Percentiles rank a stretch among this genome's conserved stretches.
Evolutionary conservation across 2,329 filamentous ascomycete genomes (phyloP).

Genomic region (Pseudogymnoascus sp.): DNA sequence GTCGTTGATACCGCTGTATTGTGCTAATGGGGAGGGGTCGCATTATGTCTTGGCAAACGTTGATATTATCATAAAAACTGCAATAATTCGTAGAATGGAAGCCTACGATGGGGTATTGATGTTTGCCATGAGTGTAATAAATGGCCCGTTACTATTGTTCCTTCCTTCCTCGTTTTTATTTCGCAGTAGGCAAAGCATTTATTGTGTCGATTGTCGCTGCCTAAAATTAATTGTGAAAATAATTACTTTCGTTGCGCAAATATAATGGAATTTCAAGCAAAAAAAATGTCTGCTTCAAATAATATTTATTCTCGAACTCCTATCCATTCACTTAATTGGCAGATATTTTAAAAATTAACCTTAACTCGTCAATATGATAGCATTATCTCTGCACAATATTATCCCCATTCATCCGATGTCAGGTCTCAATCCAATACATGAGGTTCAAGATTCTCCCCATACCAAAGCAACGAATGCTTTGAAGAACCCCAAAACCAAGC

Average conservation of each 20-base stretch:
- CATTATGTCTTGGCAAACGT: background rate
- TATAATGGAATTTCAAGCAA: background rate
- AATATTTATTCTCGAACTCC: background rate
- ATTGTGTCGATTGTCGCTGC: background rate
- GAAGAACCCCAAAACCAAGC: background rate
- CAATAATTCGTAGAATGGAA: background rate
- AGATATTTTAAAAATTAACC: background rate
- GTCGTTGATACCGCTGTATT: background rate
- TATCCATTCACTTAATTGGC: background rate
- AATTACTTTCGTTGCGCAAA: background rate
- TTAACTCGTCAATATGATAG: background rate
- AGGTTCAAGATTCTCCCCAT: background rate
- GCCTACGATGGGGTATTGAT: background rate
- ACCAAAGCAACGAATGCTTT: background rate
- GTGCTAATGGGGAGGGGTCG: slow-evolving; percentile 1
- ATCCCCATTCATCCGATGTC: background rate
- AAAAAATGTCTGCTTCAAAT: background rate
- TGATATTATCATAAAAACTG: background rate
- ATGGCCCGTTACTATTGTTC: background rate
- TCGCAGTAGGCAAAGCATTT: background rate
- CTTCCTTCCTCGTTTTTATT: background rate
- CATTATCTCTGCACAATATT: background rate
- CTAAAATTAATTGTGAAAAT: background rate
- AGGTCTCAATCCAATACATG: background rate
- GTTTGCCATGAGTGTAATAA: background rate